Percentiles rank a stretch among this genome's conserved stretches.
Conservation (phyloP, 2,329 filamentous ascomycete genomes). For the Huntiella decipiens region DNA sequence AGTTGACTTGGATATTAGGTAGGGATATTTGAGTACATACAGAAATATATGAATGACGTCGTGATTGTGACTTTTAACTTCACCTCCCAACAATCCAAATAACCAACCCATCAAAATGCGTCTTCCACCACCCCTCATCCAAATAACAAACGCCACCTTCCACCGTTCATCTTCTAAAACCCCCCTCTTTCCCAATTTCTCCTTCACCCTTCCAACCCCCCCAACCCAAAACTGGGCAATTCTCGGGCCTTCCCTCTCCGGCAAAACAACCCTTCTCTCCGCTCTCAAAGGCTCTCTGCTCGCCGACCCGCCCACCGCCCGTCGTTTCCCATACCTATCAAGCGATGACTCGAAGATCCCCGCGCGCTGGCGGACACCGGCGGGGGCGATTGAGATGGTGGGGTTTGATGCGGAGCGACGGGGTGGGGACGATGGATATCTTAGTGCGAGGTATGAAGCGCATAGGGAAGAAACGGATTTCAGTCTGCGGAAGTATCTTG, state of each 20-base stretch:
- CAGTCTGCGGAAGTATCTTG: constrained; percentile 60
- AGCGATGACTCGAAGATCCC: constrained; percentile 33
- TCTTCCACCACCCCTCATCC: constrained; percentile 39
- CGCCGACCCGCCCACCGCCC: constrained; percentile 53
- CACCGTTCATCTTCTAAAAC: constrained; percentile 44
- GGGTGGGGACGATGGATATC: constrained; percentile 52
- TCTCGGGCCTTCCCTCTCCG: constrained; percentile 57
- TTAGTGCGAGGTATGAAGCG: constrained; percentile 82
- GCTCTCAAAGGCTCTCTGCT: constrained; percentile 58
- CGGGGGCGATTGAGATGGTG: constrained; percentile 65
- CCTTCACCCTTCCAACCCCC: constrained; percentile 46
- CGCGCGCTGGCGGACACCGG: constrained; percentile 35
- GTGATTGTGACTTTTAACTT: no score
- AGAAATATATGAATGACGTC: no score
- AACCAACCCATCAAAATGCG: constrained; percentile 10
- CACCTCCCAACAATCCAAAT: no score
- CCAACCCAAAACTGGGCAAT: constrained; percentile 58
- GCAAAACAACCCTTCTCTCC: constrained; percentile 68
- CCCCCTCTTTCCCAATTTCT: constrained; percentile 52
- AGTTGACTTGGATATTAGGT: no score
- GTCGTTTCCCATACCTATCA: constrained; percentile 62
- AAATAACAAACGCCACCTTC: constrained; percentile 63
- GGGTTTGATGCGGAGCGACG: constrained; percentile 61
- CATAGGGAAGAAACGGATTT: constrained; percentile 74
- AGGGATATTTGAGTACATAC: no score